phyloP scores from a whole-genome alignment of 1,139 yeast species.

The Pichia sp. region DNA sequence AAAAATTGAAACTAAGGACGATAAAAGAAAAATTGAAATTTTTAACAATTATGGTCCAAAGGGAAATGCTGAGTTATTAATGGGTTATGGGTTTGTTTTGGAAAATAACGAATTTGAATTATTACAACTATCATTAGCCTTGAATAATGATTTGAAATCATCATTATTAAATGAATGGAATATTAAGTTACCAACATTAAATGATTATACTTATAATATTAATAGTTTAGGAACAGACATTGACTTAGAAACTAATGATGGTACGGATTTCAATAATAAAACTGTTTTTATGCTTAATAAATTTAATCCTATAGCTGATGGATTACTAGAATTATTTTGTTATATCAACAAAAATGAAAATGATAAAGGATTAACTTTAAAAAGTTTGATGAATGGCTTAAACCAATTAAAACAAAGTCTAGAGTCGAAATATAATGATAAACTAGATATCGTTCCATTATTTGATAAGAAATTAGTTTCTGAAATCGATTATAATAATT shows the following conservation, averaged over 20 bases:
- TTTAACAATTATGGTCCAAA: conserved; percentile 84
- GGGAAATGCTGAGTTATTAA: conserved; percentile 71
- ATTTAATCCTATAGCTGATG: conserved; percentile 41
- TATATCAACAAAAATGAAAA: conserved; percentile 38
- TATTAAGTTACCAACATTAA: conserved; percentile 41
- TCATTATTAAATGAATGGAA: conserved; percentile 28
- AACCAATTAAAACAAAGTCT: conserved; percentile 51
- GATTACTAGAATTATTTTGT: conserved; percentile 46
- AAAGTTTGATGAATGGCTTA: conserved; percentile 52
- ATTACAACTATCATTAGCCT: conserved; percentile 41
- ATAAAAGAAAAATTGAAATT: conserved; percentile 36
- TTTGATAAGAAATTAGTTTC: conserved; percentile 5
- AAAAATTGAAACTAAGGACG: not conserved
- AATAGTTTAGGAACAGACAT: conserved; percentile 36
- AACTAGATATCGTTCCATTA: conserved; percentile 17
- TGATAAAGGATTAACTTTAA: conserved; percentile 39
- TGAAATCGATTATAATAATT: conserved; percentile 24
- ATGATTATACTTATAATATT: conserved; percentile 38
- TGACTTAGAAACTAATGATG: conserved; percentile 14
- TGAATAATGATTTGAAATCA: conserved; percentile 21
- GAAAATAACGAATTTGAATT: conserved; percentile 58
- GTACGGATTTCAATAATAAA: conserved; percentile 29
- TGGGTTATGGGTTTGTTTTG: conserved; percentile 66
- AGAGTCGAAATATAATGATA: conserved; percentile 42
- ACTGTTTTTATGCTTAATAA: conserved; percentile 41